Conservation (phyloP, 345 rosid genomes). For the Gossypium herbaceum region DNA sequence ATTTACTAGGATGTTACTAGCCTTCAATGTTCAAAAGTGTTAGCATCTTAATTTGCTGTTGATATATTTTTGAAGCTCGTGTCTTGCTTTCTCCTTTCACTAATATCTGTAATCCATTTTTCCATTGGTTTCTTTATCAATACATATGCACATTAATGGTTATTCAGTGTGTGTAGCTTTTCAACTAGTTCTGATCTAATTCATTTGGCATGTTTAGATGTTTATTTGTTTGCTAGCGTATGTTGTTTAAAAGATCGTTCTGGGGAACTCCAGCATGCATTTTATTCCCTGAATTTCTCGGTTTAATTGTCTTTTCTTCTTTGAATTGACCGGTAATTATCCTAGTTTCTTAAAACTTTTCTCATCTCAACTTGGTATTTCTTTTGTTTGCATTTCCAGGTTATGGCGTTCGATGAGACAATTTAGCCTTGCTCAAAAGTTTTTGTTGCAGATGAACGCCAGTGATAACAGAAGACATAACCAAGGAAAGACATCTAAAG, state of each 20-base stretch:
- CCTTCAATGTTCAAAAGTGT: neutral
- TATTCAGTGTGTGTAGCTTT: neutral
- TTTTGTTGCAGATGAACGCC: slow-evolving; percentile 32
- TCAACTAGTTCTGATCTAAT: neutral
- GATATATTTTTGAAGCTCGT: neutral
- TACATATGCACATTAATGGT: neutral
- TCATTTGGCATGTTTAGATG: neutral
- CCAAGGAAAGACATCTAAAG: slow-evolving; percentile 19
- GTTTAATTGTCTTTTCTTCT: neutral
- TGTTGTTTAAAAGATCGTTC: neutral
- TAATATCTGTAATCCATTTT: neutral
- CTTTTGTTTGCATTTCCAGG: slow-evolving; percentile 31
- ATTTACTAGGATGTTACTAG: neutral
- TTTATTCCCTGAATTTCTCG: neutral
- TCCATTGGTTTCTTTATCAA: neutral
- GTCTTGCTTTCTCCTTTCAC: neutral
- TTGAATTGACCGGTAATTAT: too few relatives aligned
- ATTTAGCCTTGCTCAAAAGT: slow-evolving; percentile 32
- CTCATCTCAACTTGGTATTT: neutral
- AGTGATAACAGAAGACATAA: slow-evolving; percentile 14
- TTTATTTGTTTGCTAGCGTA: neutral
- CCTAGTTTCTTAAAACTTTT: neutral
- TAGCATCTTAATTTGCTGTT: slow-evolving; percentile 2
- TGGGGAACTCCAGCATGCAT: neutral
- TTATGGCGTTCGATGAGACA: slow-evolving; percentile 62